A percentile compares a stretch with the other conserved stretches of the same genome.
These are phyloP conservation scores for Verticillium dahliae DNA, from an alignment of 2,329 filamentous ascomycete species.

Conservation along the genomic window DNA sequence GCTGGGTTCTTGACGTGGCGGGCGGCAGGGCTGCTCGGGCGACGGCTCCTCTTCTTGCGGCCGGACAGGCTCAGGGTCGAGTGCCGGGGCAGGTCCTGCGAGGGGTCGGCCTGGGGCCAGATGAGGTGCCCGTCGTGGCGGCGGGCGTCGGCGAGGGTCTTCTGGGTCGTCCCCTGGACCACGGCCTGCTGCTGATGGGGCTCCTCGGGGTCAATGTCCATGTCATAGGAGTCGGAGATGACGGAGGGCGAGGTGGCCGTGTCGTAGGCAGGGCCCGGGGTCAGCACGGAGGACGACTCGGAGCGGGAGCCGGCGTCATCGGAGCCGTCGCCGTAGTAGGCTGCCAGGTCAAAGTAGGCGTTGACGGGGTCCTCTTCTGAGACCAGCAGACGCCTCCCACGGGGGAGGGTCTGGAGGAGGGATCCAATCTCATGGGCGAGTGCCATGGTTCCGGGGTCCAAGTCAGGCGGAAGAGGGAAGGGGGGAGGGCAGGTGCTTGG, in stretches of 20 bases:
- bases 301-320: constrained; percentile 1
- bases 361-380: constrained; percentile 1
- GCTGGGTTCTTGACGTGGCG: constrained; percentile 4
- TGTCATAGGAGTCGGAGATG: constrained; percentile 1
- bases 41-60: constrained; percentile 1
- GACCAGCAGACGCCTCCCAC: neutral
- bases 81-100: constrained; percentile 2
- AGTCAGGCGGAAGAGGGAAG: neutral
- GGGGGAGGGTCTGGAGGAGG: neutral
- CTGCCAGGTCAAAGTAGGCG: constrained; percentile 3
- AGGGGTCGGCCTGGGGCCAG: constrained; percentile 2
- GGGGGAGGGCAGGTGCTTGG: neutral
- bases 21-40: constrained; percentile 1
- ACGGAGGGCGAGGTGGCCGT: constrained; percentile 1
- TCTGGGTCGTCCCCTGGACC: neutral
- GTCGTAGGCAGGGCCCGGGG: neutral
- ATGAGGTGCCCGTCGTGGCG: constrained; percentile 2
- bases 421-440: neutral
- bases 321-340: constrained; percentile 1
- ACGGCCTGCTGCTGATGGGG: neutral
- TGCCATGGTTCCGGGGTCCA: neutral
- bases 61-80: constrained; percentile 1
- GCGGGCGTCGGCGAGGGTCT: constrained; percentile 1
- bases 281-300: constrained; percentile 1
- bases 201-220: neutral